Base-by-base conservation (phyloP, 2,329 filamentous ascomycete species). In the Penicillium sp. region DNA sequence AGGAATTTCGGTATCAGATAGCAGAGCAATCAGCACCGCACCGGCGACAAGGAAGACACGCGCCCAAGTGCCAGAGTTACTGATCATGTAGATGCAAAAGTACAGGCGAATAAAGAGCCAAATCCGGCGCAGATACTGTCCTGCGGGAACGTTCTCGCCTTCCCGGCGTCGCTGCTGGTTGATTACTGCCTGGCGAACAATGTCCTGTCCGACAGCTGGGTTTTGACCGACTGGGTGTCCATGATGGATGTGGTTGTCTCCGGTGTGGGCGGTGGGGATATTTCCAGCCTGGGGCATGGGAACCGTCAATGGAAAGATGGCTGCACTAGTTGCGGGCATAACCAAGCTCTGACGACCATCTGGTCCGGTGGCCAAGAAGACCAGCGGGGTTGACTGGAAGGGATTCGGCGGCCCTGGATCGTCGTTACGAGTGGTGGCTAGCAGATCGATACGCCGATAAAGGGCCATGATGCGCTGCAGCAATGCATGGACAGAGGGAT, bases 21-120 rank as follows among this genome's bases (percentile, higher is more conserved):
- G 68, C 5, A 81, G 67, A 24, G 79, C 74, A 26, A 78, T 63
- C 15, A 81, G 55, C 6, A 77, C 70, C 8, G 80, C 75, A 6
- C 75, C 53, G 8, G 69, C 63, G 30, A 83, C 76, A 33, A 81
- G 73, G 19, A 80, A 53, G 35, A 77, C 74, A 28, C 81, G 78
- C 10, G 76, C 74, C 78, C 79, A 82, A 4, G 78, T 80, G 6
- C 79, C 79, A n/a, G 80, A 76, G 24, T 81, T 80, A 30, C 82
- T 82, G 62, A 88, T 81, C 68, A 89, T 81, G 71, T 86, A 88
- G 58, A 84, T 81, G 69, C 88, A 86, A 61, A 85, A 82, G 60
- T 85, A 82, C 22, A 88, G 73, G 10, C 86, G 83, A 53, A 87
- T 75, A 26, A 88, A 81, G 2, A 88, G 79, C 87, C 87, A 89